Evolutionary conservation across 2,329 filamentous ascomycete species (phyloP).

Genomic region (Ramularia endophylla): DNA sequence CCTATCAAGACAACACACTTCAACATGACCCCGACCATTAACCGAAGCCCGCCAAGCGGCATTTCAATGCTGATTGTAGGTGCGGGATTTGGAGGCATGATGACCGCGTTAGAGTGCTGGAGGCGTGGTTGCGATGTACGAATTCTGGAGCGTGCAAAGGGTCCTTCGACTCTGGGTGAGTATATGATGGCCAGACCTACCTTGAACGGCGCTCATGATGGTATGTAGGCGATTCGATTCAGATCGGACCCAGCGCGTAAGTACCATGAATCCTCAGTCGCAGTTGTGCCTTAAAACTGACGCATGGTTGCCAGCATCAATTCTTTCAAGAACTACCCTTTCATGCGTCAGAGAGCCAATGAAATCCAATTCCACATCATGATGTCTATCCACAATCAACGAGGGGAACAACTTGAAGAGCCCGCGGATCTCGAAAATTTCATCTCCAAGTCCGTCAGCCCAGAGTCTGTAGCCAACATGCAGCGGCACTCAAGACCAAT

Average conservation of each 20-base stretch:
- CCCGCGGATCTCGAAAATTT: slow-evolving; percentile 2
- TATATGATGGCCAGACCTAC: too few species aligned
- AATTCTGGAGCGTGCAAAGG: slow-evolving; percentile 11
- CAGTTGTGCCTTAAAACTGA: too few species aligned
- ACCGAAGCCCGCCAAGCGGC: slow-evolving; percentile 9
- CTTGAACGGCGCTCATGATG: too few species aligned
- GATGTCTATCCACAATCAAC: slow-evolving; percentile 1
- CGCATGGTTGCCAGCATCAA: too few species aligned
- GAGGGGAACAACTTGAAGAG: slow-evolving; percentile 4
- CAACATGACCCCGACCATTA: slow-evolving; percentile 2
- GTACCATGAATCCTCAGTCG: too few species aligned
- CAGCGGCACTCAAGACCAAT: slow-evolving; percentile 7
- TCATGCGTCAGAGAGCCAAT: too few species aligned
- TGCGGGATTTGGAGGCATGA: slow-evolving; percentile 18
- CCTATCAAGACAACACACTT: too few species aligned
- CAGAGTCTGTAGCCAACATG: not conserved
- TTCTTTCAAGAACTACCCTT: too few species aligned
- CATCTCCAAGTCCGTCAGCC: not conserved
- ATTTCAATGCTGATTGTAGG: slow-evolving; percentile 19
- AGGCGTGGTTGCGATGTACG: slow-evolving; percentile 19
- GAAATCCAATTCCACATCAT: too few species aligned
- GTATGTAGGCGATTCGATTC: too few species aligned
- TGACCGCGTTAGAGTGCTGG: slow-evolving; percentile 17
- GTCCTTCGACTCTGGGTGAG: too few species aligned
- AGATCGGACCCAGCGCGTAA: too few species aligned